These are phyloP conservation scores for Xenosphaeropsis pyriputrescens DNA, from an alignment of 2,329 filamentous ascomycete genomes.

Conservation along the genomic window DNA sequence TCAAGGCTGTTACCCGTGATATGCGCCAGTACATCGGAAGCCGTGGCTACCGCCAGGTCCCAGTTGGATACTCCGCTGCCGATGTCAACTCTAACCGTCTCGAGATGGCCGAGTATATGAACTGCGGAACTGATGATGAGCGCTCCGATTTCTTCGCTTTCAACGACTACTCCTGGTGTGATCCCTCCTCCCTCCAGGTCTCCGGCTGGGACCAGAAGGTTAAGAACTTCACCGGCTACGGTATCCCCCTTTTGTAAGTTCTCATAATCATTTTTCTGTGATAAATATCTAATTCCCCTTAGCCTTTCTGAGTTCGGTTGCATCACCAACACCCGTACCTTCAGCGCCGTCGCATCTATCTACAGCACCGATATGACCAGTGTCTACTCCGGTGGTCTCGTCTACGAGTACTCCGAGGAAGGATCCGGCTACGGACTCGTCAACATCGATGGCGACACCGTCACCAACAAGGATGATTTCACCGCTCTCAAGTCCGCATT, in stretches of 20 bases:
- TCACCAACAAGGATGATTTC: slow-evolving; percentile 27
- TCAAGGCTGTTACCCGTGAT: slow-evolving; percentile 42
- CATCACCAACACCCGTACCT: slow-evolving; percentile 61
- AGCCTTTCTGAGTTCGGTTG: slow-evolving; percentile 77
- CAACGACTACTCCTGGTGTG: slow-evolving; percentile 54
- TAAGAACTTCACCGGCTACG: slow-evolving; percentile 47
- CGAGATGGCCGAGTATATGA: slow-evolving; percentile 58
- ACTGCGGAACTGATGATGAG: slow-evolving; percentile 50
- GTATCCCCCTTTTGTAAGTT: slow-evolving; percentile 34
- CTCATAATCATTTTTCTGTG: not conserved
- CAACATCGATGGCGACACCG: slow-evolving; percentile 14
- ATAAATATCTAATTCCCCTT: not conserved
- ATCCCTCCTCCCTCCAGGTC: slow-evolving; percentile 35
- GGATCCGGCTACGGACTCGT: slow-evolving; percentile 54
- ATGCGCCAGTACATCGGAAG: slow-evolving; percentile 34
- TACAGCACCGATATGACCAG: slow-evolving; percentile 69
- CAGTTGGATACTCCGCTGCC: slow-evolving; percentile 44
- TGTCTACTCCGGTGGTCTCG: slow-evolving; percentile 85
- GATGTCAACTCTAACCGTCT: slow-evolving; percentile 55
- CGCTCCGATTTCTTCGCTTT: slow-evolving; percentile 53
- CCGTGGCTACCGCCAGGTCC: slow-evolving; percentile 31
- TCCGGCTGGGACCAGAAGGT: slow-evolving; percentile 57
- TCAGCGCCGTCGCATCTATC: slow-evolving; percentile 60
- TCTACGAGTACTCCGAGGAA: slow-evolving; percentile 84
- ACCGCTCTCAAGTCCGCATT: slow-evolving; percentile 26